Base-by-base conservation (phyloP, 2,329 filamentous ascomycete genomes). In the Calonectria montana region DNA sequence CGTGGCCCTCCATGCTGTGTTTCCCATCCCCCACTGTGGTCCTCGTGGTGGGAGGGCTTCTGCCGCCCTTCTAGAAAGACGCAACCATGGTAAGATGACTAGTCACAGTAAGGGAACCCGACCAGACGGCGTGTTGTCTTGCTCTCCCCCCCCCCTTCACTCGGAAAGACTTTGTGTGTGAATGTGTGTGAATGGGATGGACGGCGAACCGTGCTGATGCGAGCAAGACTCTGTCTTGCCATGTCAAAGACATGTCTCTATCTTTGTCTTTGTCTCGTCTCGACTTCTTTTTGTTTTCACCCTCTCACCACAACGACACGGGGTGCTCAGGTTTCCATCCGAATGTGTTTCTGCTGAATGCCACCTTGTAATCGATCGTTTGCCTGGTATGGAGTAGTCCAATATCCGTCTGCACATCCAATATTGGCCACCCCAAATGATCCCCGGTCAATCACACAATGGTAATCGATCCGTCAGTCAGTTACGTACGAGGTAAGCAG, bases 21-120 rank as follows among this genome's bases (percentile, higher is more conserved):
- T 65, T 65, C 62, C 41, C n/a, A 47, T 35, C 48, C 55, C 45
- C 29, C 53, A 47, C 57, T 63, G 57, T 69, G 48, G 50, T 23
- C 48, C 67, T 50, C 27, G 47, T 35, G 41, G 59, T 35, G 37
- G 66, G 57, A 72, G 35, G 65, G 70, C 78, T 81, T 81, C 80
- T 81, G 75, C 78, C 80, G 79, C 72, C 67, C 72, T 81, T 81
- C 80, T 80, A 80, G 80, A 81, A 67, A 81, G 70, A 72, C 71
- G 64, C 66, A 73, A 61, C 62, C 69, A 68, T 71, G 63, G 57
- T 43, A 39, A 57, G 53, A 57, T 57, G 53, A 57, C 53, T 57
- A 57, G 53, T 57, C 53, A 57, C 53, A 39, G 53, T n/a, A 57
- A 35, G 53, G 53, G 53, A 57, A 57, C 53, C 53, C 53, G 61